Percentiles rank a stretch among this genome's conserved stretches.
Evolutionary conservation across 352 stramenopile genomes (phyloP).

Genomic region (Thalassiosira gravida): DNA sequence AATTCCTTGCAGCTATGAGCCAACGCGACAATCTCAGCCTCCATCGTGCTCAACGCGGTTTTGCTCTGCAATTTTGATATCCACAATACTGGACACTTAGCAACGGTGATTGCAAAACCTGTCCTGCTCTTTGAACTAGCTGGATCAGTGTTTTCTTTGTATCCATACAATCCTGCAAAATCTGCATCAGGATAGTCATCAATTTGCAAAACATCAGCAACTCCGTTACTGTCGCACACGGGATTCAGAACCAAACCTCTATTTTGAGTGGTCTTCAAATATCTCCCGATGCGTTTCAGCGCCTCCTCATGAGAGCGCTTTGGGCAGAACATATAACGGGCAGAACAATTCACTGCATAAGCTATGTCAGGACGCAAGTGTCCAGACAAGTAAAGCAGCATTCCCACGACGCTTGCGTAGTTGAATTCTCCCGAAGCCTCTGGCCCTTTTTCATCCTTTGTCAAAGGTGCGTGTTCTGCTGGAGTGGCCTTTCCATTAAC

Average conservation of each 20-base stretch:
- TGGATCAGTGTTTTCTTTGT: conserved; percentile 38
- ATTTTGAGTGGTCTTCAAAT: conserved; percentile 39
- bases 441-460: neutral
- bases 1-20: neutral
- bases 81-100: conserved; percentile 36
- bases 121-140: conserved; percentile 48
- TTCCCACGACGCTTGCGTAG: conserved; percentile 12
- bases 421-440: neutral
- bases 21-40: conserved; percentile 1
- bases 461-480: neutral
- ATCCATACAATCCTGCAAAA: conserved; percentile 42
- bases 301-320: conserved; percentile 38
- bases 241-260: conserved; percentile 35
- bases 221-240: conserved; percentile 1
- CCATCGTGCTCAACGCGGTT: conserved; percentile 9
- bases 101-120: conserved; percentile 47
- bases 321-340: conserved; percentile 39
- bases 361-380: conserved; percentile 47
- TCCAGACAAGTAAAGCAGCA: conserved; percentile 45
- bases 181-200: conserved; percentile 53
- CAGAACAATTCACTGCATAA: conserved; percentile 51
- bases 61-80: neutral
- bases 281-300: conserved; percentile 52
- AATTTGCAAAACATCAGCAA: conserved; percentile 17
- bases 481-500: neutral